phyloP scores from a whole-genome alignment of 768 basidiomycete species.

The Rhodotorula diobovata region DNA sequence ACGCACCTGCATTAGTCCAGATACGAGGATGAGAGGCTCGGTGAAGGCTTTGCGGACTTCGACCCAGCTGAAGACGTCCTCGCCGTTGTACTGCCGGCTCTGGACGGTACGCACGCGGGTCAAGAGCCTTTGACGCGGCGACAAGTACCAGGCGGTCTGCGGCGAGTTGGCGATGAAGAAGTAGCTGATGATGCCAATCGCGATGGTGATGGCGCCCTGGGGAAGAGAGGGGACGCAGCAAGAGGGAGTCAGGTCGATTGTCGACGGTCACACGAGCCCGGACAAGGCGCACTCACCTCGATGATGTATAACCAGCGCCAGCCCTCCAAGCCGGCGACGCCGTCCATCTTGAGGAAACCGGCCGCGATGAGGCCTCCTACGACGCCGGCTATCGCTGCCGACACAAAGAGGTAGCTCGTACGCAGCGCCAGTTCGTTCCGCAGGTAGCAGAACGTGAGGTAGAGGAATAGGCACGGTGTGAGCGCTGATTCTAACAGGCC shows the following conservation, averaged over 20 bases:
- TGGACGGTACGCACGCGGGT: slow-evolving; percentile 20
- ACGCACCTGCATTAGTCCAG: slow-evolving; percentile 7
- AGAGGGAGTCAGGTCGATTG: no score
- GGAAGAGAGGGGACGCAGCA: no score
- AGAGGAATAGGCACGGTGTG: slow-evolving; percentile 21
- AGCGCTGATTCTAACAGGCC: slow-evolving; percentile 26
- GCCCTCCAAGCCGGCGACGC: not conserved
- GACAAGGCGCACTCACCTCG: not conserved
- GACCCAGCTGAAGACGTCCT: slow-evolving; percentile 17
- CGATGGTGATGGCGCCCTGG: slow-evolving; percentile 18
- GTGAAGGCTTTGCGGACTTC: slow-evolving; percentile 15
- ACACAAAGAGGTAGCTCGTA: slow-evolving; percentile 37
- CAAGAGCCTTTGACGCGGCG: slow-evolving; percentile 21
- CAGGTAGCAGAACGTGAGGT: not conserved
- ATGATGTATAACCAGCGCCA: slow-evolving; percentile 15
- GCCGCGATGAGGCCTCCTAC: slow-evolving; percentile 7
- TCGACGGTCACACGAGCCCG: no score
- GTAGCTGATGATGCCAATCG: slow-evolving; percentile 9
- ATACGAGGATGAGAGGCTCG: slow-evolving; percentile 16
- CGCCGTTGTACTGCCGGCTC: slow-evolving; percentile 19
- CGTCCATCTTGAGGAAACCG: slow-evolving; percentile 24
- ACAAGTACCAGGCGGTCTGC: slow-evolving; percentile 19
- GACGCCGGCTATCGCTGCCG: slow-evolving; percentile 16
- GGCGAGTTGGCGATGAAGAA: slow-evolving; percentile 27
- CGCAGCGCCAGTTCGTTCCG: slow-evolving; percentile 22